Conservation (phyloP, 352 stramenopile species). For the Plasmopara viticola region DNA sequence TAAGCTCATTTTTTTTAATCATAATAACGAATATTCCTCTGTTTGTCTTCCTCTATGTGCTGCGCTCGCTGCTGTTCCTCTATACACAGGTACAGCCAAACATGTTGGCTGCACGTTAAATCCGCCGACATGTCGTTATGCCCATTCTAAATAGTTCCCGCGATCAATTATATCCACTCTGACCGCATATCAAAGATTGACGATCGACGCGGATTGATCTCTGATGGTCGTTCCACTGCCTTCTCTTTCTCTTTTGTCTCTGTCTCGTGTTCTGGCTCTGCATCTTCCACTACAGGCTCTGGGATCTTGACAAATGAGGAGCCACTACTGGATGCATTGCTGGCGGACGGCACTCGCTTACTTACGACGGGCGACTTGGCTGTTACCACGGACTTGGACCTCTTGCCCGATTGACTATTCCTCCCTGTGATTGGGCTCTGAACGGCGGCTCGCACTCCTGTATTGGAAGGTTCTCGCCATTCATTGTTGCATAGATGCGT, state of each 20-base stretch:
- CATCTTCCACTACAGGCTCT: constrained; percentile 16
- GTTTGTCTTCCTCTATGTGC: constrained; percentile 17
- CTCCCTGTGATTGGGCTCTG: constrained; percentile 25
- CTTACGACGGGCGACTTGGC: constrained; percentile 12
- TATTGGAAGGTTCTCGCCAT: constrained; percentile 16
- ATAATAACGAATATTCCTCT: constrained; percentile 11
- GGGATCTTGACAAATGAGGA: constrained; percentile 21
- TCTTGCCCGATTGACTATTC: constrained; percentile 23
- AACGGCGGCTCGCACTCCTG: constrained; percentile 16
- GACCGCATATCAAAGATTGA: constrained; percentile 39
- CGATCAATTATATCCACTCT: constrained; percentile 29
- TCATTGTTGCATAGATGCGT: constrained; percentile 23
- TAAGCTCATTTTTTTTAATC: constrained; percentile 20
- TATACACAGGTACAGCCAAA: constrained; percentile 25
- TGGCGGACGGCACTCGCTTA: constrained; percentile 15
- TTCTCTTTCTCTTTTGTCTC: constrained; percentile 19
- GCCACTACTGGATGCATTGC: constrained; percentile 13
- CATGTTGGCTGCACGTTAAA: constrained; percentile 5
- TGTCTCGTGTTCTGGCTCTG: constrained; percentile 20
- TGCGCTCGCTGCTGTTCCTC: constrained; percentile 13
- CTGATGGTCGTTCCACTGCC: constrained; percentile 12
- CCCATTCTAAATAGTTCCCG: neutral
- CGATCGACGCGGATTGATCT: constrained; percentile 28
- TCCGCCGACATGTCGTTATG: neutral
- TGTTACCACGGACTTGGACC: constrained; percentile 18